Percentiles rank a stretch among this genome's conserved stretches.
Conservation (phyloP, 129 eudicot species). For the Silybum marianum region DNA sequence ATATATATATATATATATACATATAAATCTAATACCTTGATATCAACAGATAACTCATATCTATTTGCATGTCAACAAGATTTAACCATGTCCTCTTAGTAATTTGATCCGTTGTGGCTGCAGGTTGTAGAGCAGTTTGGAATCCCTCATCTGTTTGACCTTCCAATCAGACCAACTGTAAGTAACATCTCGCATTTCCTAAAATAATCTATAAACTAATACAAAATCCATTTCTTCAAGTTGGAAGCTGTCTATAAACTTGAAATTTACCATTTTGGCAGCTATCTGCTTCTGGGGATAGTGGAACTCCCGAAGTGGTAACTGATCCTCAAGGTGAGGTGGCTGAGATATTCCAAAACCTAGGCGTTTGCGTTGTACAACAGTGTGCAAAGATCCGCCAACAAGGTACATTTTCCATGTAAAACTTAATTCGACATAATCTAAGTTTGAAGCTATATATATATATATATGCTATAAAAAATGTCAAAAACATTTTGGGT, state of each 20-base stretch:
- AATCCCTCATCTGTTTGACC: constrained; percentile 93
- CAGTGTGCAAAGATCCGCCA: constrained; percentile 98
- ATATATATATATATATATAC: neutral
- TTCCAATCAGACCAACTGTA: constrained; percentile 95
- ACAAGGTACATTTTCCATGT: constrained; percentile 59
- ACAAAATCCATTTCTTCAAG: neutral
- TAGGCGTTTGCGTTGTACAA: constrained; percentile 98
- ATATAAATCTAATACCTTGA: neutral
- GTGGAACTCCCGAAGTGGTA: constrained; percentile 95
- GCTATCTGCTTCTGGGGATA: constrained; percentile 99
- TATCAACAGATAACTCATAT: neutral
- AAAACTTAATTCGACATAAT: neutral
- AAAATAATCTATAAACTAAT: neutral
- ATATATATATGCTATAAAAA: neutral
- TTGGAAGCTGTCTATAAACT: neutral
- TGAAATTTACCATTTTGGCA: constrained; percentile 26
- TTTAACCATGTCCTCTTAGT: neutral
- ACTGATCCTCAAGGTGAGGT: constrained; percentile 95
- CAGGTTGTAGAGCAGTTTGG: constrained; percentile 99
- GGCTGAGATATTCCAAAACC: constrained; percentile 78
- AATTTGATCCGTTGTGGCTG: constrained; percentile 26
- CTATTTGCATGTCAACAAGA: neutral
- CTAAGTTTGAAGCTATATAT: neutral
- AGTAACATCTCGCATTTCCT: constrained; percentile 21
- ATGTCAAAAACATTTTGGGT: neutral